Base-by-base conservation (phyloP, 345 rosid genomes). In the Dipteronia sinensis region DNA sequence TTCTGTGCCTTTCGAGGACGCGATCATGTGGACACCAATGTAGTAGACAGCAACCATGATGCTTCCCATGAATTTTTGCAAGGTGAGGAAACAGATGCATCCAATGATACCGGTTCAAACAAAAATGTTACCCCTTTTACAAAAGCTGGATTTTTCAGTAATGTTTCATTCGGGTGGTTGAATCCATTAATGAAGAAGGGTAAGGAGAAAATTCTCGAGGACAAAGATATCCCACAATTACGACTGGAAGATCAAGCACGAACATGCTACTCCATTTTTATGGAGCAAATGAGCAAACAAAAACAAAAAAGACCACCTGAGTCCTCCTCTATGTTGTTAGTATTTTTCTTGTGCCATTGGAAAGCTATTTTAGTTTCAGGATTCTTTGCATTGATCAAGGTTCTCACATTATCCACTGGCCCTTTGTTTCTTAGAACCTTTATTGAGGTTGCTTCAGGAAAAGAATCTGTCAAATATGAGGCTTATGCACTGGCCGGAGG, bases 111-210 rank as follows among this genome's bases (percentile, higher is more conserved):
- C 44, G 31, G 62, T 71, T 77, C 67, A 58, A 38, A 71, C 16
- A 71, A 73, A 15, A 73, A 75, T 56, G 70, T 80, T 49, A 85
- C 92, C 53, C 85, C 85, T 23, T 90, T 87, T 72, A 79, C 87
- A 17, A 69, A 67, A 63, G 89, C 90, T 38, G 89, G 89, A n/a
- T 42, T 81, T 71, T 69, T 87, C 17, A 87, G 87, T 72, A 77
- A 22, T 56, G 63, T 87, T 78, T 80, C 86, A 31, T 87, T 90
- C 79, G 85, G 88, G 90, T 89, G 92, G 94, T 62, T 89, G 80
- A 86, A 85, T 85, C 85, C 92, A 63, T 68, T 90, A 19, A 47
- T 90, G 90, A 85, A 80, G 65, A 81, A 82, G 61, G 91, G 92
- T 6, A 85, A 79, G 47, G 58, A 76, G 67, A 81, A 81, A 77